These are phyloP conservation scores for Diaporthe ampelina DNA, from an alignment of 2,329 filamentous ascomycete species.

Conservation along the genomic window DNA sequence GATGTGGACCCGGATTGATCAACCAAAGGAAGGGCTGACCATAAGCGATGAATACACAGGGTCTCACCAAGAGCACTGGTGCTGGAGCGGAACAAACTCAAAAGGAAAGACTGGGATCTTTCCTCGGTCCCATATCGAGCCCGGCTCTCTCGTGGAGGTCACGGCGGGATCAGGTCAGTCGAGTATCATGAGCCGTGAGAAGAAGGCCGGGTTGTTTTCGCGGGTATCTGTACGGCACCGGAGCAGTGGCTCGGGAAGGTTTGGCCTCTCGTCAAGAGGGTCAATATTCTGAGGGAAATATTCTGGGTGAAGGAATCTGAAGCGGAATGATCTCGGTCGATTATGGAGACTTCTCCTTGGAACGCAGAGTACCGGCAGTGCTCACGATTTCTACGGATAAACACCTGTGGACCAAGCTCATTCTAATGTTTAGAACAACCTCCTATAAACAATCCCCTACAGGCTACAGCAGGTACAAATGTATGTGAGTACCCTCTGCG, in stretches of 20 bases:
- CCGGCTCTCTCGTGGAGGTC: constrained; percentile 58
- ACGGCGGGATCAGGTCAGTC: constrained; percentile 48
- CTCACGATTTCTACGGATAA: too few species aligned
- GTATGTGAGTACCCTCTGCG: too few species aligned
- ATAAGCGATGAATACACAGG: constrained; percentile 48
- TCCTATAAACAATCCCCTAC: too few species aligned
- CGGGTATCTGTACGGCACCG: constrained; percentile 51
- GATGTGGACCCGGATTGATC: not conserved
- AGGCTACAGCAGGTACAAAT: too few species aligned
- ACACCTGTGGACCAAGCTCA: too few species aligned
- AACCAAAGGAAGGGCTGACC: not conserved
- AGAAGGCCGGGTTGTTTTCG: constrained; percentile 51
- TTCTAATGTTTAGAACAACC: too few species aligned
- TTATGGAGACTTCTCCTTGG: too few species aligned
- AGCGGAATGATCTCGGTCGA: not conserved
- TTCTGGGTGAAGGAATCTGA: not conserved
- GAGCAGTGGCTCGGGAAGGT: constrained; percentile 46
- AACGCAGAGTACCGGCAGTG: too few species aligned
- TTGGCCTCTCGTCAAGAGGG: constrained; percentile 39
- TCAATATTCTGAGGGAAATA: constrained; percentile 1
- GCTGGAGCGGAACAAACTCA: constrained; percentile 67
- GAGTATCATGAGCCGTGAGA: constrained; percentile 52
- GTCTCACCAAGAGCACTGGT: constrained; percentile 65
- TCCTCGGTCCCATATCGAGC: constrained; percentile 63
- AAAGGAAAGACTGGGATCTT: constrained; percentile 69